Percentiles rank a stretch among this genome's conserved stretches.
These are phyloP conservation scores for Spergularia bocconei DNA, from an alignment of 148 eudicot genomes.

Conservation along the genomic window DNA sequence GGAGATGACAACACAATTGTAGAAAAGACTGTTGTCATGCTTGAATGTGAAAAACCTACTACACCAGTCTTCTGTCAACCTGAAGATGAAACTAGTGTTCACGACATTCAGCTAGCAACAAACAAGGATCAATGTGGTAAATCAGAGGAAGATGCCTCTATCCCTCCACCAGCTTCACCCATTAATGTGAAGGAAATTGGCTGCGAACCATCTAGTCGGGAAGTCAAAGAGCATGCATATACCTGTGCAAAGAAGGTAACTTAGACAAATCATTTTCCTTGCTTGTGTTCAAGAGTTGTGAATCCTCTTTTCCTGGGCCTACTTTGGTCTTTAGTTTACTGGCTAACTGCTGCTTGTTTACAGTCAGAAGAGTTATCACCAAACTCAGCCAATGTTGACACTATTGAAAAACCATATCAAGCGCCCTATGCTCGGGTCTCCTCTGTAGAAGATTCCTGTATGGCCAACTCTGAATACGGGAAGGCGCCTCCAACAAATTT, in stretches of 20 bases:
- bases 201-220: conserved; percentile 32
- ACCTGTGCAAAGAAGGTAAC: conserved; percentile 38
- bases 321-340: not conserved
- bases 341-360: not conserved
- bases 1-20: conserved; percentile 67
- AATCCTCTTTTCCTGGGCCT: not conserved
- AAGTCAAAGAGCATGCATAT: conserved; percentile 32
- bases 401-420: conserved; percentile 46
- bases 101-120: conserved; percentile 22
- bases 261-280: not conserved
- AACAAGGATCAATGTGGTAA: conserved; percentile 30
- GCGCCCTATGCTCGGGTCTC: conserved; percentile 86
- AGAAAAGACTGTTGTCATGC: conserved; percentile 81
- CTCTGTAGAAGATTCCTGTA: conserved; percentile 68
- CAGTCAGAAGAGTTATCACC: conserved; percentile 46
- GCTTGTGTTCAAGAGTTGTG: not conserved
- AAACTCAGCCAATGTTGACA: conserved; percentile 19
- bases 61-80: conserved; percentile 29
- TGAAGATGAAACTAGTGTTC: conserved; percentile 22
- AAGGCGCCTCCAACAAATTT: conserved; percentile 45
- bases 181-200: conserved; percentile 36
- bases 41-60: conserved; percentile 68
- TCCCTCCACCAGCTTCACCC: conserved; percentile 47
- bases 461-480: conserved; percentile 51
- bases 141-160: conserved; percentile 27